Evolutionary conservation across 371 early-diverging fungal genomes (phyloP), one percentile per base, ranked within the genome.

Genomic region (Mucor irregularis): DNA sequence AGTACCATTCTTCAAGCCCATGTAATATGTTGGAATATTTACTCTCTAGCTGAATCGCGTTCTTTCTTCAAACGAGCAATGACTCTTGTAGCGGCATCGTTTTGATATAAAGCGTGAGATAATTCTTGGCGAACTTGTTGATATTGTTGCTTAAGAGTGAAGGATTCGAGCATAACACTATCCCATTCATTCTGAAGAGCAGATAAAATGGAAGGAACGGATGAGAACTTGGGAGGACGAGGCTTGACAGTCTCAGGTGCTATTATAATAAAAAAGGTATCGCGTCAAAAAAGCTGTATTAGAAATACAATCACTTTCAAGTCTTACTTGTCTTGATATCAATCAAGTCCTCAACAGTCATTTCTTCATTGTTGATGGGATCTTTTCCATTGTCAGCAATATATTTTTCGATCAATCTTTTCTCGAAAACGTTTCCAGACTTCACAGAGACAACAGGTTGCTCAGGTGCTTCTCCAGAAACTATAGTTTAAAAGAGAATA

Each of bases 141-240:
- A 69, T 95, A 90, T 72, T 96, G 93, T 68, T 92, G 90, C 71
- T 91, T 93, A 60, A 97, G 80, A 30, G 89, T 86, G 60, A 89
- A 92, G 2, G 93, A 90, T 73, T 96, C 98, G 31, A 98, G 81
- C 85, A 97, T 93, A 8, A 93, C 74, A 34, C 92, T 81, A 64
- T 97, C 97, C 94, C 94, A 97, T 66, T 96, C 96, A 69, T 91
- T 90, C 64, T 97, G 97, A 47, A 97, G 85, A 2, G 88, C 74
- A 16, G 89, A 77, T n/a, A 98, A 80, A 30, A 96, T 76, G 22
- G 95, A 88, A 11, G 97, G 98, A 33, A 97, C 84, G 38, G 96
- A 96, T 24, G 93, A 91, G 56, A 91, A 74, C 29, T 91, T 87
- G 8, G 97, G 94, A 28, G 93, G 92, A 22, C 95, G 87, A 29